A percentile compares a stretch with the other conserved stretches of the same genome.
phyloP scores from a whole-genome alignment of 331 rosid genomes.

The Quercus lobata region DNA sequence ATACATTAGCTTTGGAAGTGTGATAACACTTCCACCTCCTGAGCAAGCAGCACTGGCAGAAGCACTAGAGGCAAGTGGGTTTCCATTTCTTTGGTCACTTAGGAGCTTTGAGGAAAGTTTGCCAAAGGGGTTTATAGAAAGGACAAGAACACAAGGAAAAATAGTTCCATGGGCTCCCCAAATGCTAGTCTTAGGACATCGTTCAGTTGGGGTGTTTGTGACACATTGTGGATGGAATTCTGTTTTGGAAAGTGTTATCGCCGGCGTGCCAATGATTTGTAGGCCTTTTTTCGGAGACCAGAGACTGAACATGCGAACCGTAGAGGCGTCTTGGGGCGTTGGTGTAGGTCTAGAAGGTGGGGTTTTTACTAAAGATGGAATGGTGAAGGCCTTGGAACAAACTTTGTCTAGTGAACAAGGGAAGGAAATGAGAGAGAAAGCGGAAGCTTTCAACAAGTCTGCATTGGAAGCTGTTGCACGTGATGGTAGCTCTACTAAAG shows the following conservation, averaged over 20 bases:
- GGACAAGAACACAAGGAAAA: conserved; percentile 33
- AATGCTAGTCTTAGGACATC: conserved; percentile 38
- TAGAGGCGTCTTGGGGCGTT: conserved; percentile 46
- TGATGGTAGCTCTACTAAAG: conserved; percentile 40
- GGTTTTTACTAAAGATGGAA: conserved; percentile 29
- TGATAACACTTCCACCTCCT: conserved; percentile 47
- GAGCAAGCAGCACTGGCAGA: conserved; percentile 48
- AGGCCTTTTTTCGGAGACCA: conserved; percentile 75
- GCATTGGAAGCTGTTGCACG: conserved; percentile 33
- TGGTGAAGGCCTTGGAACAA: conserved; percentile 18
- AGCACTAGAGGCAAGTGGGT: conserved; percentile 41
- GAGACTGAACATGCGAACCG: conserved; percentile 29
- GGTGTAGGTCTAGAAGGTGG: conserved; percentile 52
- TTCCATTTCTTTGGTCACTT: conserved; percentile 68
- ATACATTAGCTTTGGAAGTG: conserved; percentile 66
- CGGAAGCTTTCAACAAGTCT: conserved; percentile 13
- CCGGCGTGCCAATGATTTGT: conserved; percentile 73
- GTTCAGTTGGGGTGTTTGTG: conserved; percentile 46
- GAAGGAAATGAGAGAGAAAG: conserved; percentile 42
- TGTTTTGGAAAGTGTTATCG: conserved; percentile 51
- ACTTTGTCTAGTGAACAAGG: conserved; percentile 35
- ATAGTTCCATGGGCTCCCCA: conserved; percentile 80
- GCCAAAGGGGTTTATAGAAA: conserved; percentile 29
- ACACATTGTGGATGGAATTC: conserved; percentile 87
- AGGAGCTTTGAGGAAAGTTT: conserved; percentile 41